Conservation (phyloP, 2,329 filamentous ascomycete species). For the Monilinia polystroma region DNA sequence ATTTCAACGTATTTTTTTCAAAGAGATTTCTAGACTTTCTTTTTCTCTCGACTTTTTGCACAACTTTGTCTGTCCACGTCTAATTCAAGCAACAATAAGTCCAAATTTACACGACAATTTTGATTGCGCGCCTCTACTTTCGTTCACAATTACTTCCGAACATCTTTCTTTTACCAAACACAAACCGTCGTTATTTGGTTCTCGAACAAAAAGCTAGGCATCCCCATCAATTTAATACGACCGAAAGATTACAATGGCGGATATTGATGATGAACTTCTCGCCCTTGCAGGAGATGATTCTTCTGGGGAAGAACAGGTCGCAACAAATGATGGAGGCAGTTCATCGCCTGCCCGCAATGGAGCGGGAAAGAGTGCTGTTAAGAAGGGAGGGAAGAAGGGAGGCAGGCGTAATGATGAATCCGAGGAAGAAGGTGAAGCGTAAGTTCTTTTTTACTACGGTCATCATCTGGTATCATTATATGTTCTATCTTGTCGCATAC, state of each 20-base stretch:
- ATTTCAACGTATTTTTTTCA: neutral
- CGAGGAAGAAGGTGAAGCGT: conserved; percentile 83
- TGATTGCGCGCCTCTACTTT: neutral
- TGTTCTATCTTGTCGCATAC: neutral
- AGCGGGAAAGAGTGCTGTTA: conserved; percentile 43
- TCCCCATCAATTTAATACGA: neutral
- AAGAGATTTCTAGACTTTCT: neutral
- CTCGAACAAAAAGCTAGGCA: neutral
- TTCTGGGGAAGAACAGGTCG: conserved; percentile 54
- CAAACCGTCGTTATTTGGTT: neutral
- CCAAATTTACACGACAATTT: neutral
- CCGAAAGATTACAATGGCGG: conserved; percentile 62
- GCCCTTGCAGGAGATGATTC: conserved; percentile 81
- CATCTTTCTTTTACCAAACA: neutral
- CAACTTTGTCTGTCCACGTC: neutral
- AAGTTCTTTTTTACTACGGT: conserved; percentile 47
- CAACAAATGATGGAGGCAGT: conserved; percentile 50
- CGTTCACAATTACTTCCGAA: neutral
- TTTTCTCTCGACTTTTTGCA: neutral
- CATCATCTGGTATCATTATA: conserved; percentile 9
- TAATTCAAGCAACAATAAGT: conserved; percentile 4
- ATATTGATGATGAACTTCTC: conserved; percentile 90
- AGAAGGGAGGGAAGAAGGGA: conserved; percentile 54
- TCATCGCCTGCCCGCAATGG: conserved; percentile 51
- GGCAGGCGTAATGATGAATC: conserved; percentile 54